A percentile compares a stretch with the other conserved stretches of the same genome.
Evolutionary conservation across 352 stramenopile genomes (phyloP).

Genomic region (Pythium insidiosum): DNA sequence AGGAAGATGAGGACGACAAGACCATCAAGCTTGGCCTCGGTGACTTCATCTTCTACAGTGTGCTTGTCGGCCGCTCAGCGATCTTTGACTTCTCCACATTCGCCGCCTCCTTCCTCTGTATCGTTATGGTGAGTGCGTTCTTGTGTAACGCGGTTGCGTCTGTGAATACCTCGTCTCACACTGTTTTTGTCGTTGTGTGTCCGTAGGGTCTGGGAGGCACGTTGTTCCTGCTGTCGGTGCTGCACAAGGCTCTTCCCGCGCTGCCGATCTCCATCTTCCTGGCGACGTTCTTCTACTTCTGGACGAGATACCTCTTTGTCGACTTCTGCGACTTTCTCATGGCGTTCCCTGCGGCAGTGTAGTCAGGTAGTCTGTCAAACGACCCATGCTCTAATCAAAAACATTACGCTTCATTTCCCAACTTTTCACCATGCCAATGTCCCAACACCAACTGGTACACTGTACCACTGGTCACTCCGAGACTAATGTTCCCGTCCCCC

Average conservation of each 20-base stretch:
- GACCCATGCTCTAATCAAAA: too few species aligned
- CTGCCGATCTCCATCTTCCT: conserved; percentile 93
- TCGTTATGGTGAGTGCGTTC: conserved; percentile 80
- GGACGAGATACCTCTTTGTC: conserved; percentile 76
- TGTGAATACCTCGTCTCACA: background rate
- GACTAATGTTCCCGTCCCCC: too few species aligned
- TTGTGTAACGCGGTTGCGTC: background rate
- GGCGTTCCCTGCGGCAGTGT: conserved; percentile 14
- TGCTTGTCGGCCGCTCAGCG: conserved; percentile 94
- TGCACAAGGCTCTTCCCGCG: conserved; percentile 91
- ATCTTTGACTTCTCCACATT: conserved; percentile 96
- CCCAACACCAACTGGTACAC: too few species aligned
- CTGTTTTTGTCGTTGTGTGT: conserved; percentile 2
- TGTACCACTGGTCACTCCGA: too few species aligned
- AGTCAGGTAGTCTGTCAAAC: too few species aligned
- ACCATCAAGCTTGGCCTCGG: conserved; percentile 92
- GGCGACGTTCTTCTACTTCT: conserved; percentile 76
- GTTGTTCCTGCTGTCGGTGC: conserved; percentile 92
- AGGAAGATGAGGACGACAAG: conserved; percentile 74
- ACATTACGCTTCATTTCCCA: too few species aligned
- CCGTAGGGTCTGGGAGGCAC: conserved; percentile 88
- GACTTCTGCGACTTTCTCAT: conserved; percentile 83
- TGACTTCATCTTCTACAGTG: conserved; percentile 99
- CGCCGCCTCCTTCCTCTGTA: conserved; percentile 88
- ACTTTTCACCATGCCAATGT: too few species aligned